Evolutionary conservation across 441 rosid species (phyloP).

Genomic region (Populus trichocarpa): DNA sequence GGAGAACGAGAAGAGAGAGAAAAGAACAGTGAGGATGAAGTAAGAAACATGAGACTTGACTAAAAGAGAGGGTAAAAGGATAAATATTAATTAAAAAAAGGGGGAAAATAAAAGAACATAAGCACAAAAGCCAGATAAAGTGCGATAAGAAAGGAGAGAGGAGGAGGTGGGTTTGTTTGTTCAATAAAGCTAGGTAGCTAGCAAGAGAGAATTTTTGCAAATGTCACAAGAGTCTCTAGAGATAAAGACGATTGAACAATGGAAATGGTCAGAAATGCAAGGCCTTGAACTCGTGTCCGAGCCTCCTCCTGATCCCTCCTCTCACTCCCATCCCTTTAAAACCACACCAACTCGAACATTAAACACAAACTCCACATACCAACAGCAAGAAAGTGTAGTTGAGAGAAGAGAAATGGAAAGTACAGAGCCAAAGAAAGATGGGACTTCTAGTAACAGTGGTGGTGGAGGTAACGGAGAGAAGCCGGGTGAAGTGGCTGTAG

Average conservation of each 20-base stretch:
- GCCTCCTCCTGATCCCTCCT: constrained; percentile 27
- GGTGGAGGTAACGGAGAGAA: constrained; percentile 36
- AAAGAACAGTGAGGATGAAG: not conserved
- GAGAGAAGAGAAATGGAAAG: constrained; percentile 54
- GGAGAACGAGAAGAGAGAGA: not conserved
- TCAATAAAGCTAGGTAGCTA: constrained; percentile 25
- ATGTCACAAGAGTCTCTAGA: constrained; percentile 82
- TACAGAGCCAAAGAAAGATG: constrained; percentile 32
- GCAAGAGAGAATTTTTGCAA: constrained; percentile 40
- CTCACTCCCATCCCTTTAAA: constrained; percentile 30
- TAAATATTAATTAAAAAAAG: constrained; percentile 9
- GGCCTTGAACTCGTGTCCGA: constrained; percentile 84
- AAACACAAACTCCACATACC: constrained; percentile 3
- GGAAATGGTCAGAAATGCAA: constrained; percentile 99
- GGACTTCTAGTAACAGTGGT: constrained; percentile 5
- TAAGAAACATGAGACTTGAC: not conserved
- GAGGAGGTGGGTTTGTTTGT: constrained; percentile 21
- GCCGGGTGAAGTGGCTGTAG: constrained; percentile 47
- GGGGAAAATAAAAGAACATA: constrained; percentile 4
- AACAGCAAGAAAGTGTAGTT: constrained; percentile 14
- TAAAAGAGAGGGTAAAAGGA: constrained; percentile 20
- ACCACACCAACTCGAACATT: constrained; percentile 24
- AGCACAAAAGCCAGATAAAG: constrained; percentile 36
- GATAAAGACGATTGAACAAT: constrained; percentile 72
- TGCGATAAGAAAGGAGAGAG: constrained; percentile 31